phyloP scores from a whole-genome alignment of 2,329 filamentous ascomycete genomes.

The Curvularia eragrostidis region DNA sequence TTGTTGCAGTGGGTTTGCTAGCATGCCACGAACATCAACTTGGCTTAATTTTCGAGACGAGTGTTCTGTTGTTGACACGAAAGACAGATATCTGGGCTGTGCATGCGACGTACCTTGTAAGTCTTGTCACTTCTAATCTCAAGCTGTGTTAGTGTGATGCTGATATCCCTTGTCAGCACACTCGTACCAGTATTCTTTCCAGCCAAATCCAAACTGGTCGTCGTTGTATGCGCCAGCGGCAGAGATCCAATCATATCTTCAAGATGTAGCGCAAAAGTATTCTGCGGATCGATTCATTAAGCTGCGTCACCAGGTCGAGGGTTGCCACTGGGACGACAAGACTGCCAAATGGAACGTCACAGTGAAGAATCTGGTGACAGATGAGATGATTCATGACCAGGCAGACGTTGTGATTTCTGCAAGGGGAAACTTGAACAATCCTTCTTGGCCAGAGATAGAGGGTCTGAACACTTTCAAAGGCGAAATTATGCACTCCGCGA shows the following conservation, averaged over 20 bases:
- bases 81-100: conserved; percentile 50
- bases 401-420: conserved; percentile 43
- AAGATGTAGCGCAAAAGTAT: conserved; percentile 45
- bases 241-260: conserved; percentile 51
- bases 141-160: not conserved
- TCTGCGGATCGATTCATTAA: conserved; percentile 49
- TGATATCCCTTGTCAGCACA: conserved; percentile 36
- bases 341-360: conserved; percentile 48
- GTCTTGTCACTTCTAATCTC: not conserved
- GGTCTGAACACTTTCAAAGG: conserved; percentile 42
- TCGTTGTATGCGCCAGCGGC: conserved; percentile 49
- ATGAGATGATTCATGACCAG: conserved; percentile 33
- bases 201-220: conserved; percentile 52
- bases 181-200: conserved; percentile 55
- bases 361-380: conserved; percentile 43
- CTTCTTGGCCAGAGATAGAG: conserved; percentile 45
- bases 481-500: conserved; percentile 47
- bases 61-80: not conserved
- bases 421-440: conserved; percentile 43
- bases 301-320: conserved; percentile 45
- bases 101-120: conserved; percentile 52
- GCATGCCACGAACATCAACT: not conserved
- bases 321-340: conserved; percentile 44
- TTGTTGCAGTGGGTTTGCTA: too few species aligned
- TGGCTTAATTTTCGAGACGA: not conserved